These are phyloP conservation scores for Annulohypoxylon bovei DNA, from an alignment of 495 filamentous ascomycete species.

Conservation along the genomic window DNA sequence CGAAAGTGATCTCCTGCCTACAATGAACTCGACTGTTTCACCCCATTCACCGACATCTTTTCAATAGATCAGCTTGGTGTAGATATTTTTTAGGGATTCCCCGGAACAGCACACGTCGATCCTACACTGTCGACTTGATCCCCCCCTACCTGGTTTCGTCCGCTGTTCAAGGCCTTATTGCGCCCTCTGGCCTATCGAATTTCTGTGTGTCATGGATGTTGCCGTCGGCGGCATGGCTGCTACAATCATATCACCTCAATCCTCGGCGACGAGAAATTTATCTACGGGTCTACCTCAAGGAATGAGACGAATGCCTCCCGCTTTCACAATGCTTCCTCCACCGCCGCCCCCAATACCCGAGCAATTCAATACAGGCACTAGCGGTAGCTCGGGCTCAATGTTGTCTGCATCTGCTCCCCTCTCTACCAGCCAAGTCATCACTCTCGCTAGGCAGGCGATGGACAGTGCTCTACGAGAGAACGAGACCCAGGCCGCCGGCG, in stretches of 20 bases:
- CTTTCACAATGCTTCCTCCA: conserved; percentile 50
- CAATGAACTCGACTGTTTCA: conserved; percentile 21
- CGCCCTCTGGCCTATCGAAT: neutral
- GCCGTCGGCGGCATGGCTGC: conserved; percentile 45
- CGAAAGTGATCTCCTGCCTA: neutral
- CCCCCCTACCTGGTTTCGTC: neutral
- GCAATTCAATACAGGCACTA: conserved; percentile 45
- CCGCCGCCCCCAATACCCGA: conserved; percentile 49
- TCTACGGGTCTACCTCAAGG: conserved; percentile 54
- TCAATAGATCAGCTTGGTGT: conserved; percentile 8
- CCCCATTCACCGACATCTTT: neutral
- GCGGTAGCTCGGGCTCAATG: conserved; percentile 43
- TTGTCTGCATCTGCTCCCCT: conserved; percentile 54
- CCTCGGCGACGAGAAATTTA: conserved; percentile 47
- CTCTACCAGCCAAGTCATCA: conserved; percentile 61
- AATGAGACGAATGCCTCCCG: conserved; percentile 49
- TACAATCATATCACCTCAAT: conserved; percentile 40
- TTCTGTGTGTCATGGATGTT: conserved; percentile 39
- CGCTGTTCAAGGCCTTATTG: neutral
- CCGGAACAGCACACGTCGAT: neutral
- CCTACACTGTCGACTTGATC: conserved; percentile 13
- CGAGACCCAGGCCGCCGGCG: conserved; percentile 72
- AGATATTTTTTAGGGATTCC: neutral
- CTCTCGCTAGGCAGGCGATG: conserved; percentile 71
- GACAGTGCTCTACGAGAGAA: conserved; percentile 73